phyloP scores from a whole-genome alignment of 352 stramenopile genomes.

The Phytophthora crassamura region DNA sequence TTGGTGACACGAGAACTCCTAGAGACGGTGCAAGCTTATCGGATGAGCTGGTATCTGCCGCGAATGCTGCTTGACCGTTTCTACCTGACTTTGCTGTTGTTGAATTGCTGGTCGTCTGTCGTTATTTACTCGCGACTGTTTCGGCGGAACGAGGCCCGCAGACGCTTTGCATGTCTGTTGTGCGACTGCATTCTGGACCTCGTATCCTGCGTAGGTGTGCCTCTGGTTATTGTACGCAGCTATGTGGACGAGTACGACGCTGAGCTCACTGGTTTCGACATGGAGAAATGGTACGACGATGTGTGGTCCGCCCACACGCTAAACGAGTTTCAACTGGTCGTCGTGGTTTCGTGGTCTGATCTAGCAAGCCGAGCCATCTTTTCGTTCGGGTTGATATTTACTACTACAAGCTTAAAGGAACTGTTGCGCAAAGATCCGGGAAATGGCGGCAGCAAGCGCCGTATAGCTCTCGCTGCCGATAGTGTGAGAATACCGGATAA shows the following conservation, averaged over 20 bases:
- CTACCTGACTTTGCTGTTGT: constrained; percentile 29
- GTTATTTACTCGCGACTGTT: constrained; percentile 28
- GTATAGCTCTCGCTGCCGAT: neutral
- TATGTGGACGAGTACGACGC: constrained; percentile 36
- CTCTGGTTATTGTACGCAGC: constrained; percentile 22
- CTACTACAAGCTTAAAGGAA: constrained; percentile 18
- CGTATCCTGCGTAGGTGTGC: constrained; percentile 33
- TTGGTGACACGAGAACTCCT: constrained; percentile 28
- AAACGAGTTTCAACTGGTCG: constrained; percentile 43
- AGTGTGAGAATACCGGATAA: neutral
- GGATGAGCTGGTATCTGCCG: constrained; percentile 38
- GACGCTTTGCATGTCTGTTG: constrained; percentile 41
- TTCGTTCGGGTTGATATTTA: constrained; percentile 14
- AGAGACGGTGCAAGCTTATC: constrained; percentile 42
- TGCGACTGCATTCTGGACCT: constrained; percentile 41
- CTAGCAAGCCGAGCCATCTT: constrained; percentile 30
- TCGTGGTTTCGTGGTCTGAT: constrained; percentile 39
- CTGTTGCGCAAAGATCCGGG: constrained; percentile 7
- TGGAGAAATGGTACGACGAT: constrained; percentile 40
- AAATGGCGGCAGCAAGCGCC: neutral
- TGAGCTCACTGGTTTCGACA: constrained; percentile 19
- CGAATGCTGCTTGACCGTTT: constrained; percentile 31
- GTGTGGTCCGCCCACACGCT: constrained; percentile 25
- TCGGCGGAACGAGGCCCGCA: constrained; percentile 13
- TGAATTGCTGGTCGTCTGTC: constrained; percentile 40